Conservation (phyloP, 805 yeast species). For the Yarrowia porcina region DNA sequence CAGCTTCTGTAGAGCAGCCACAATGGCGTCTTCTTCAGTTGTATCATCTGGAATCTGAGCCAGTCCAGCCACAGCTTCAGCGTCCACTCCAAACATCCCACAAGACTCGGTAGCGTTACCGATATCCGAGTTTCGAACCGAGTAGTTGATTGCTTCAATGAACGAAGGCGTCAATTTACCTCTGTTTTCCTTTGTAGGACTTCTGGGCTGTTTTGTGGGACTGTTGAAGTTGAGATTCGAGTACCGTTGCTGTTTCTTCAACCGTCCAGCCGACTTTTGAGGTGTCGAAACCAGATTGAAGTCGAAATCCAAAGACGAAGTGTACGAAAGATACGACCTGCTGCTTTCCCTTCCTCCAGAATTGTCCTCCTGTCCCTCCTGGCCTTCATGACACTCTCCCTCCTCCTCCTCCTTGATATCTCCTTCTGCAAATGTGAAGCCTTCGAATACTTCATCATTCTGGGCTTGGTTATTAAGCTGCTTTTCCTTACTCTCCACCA, state of each 20-base stretch:
- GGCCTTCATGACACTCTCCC: neutral
- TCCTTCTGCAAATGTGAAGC: neutral
- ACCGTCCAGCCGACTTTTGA: neutral
- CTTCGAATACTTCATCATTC: conserved; percentile 8
- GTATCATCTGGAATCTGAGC: conserved; percentile 84
- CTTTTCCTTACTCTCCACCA: conserved; percentile 28
- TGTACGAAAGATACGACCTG: conserved; percentile 14
- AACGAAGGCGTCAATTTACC: conserved; percentile 14
- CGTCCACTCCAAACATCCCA: conserved; percentile 34
- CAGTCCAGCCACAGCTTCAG: conserved; percentile 65
- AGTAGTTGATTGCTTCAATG: conserved; percentile 19
- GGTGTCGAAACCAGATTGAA: conserved; percentile 9
- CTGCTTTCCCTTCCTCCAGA: neutral
- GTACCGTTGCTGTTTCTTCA: conserved; percentile 6
- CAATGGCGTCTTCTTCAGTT: conserved; percentile 64
- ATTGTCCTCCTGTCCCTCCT: neutral
- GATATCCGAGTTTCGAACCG: conserved; percentile 2
- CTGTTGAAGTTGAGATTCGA: conserved; percentile 15
- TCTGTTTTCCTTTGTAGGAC: conserved; percentile 20
- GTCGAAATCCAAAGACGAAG: conserved; percentile 14
- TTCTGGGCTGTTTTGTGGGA: conserved; percentile 18
- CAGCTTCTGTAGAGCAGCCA: conserved; percentile 68
- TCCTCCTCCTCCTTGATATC: neutral
- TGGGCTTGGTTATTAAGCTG: neutral
- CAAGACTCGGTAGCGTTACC: neutral